A percentile compares a stretch with the other conserved stretches of the same genome.
Conservation (phyloP, 2,329 filamentous ascomycete species). For the Fusarium virguliforme region DNA sequence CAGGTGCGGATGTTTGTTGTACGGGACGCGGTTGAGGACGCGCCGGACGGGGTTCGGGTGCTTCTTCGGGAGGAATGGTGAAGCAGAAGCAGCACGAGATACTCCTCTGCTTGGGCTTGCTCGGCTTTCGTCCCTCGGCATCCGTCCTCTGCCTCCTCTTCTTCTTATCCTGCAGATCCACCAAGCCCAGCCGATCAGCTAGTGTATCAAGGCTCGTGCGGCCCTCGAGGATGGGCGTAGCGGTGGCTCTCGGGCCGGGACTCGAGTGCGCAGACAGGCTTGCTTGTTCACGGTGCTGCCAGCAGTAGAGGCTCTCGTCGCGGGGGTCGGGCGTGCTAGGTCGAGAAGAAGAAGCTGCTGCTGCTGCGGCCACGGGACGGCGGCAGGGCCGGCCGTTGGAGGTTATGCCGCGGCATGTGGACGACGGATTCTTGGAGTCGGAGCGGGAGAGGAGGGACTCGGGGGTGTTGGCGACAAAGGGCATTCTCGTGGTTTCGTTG, state of each 20-base stretch:
- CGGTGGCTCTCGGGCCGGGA: constrained; percentile 60
- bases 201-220: constrained; percentile 90
- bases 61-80: constrained; percentile 64
- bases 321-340: constrained; percentile 63
- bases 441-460: constrained; percentile 84
- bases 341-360: constrained; percentile 14
- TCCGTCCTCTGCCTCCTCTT: constrained; percentile 39
- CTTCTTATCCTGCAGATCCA: constrained; percentile 72
- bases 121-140: constrained; percentile 48
- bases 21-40: constrained; percentile 66
- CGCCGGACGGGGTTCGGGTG: constrained; percentile 57
- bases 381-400: constrained; percentile 87
- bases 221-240: constrained; percentile 72
- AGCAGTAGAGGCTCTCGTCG: constrained; percentile 83
- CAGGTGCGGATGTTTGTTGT: constrained; percentile 55
- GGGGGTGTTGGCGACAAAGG: constrained; percentile 74
- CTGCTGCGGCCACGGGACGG: constrained; percentile 71
- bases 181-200: constrained; percentile 81
- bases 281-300: constrained; percentile 95
- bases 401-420: constrained; percentile 92
- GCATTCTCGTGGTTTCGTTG: constrained; percentile 52
- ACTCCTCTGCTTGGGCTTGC: constrained; percentile 46
- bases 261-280: constrained; percentile 63
- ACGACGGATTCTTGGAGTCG: constrained; percentile 87
- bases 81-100: constrained; percentile 69